These are phyloP conservation scores for Elsinoe necatrix DNA, from an alignment of 2,329 filamentous ascomycete genomes.

Conservation along the genomic window DNA sequence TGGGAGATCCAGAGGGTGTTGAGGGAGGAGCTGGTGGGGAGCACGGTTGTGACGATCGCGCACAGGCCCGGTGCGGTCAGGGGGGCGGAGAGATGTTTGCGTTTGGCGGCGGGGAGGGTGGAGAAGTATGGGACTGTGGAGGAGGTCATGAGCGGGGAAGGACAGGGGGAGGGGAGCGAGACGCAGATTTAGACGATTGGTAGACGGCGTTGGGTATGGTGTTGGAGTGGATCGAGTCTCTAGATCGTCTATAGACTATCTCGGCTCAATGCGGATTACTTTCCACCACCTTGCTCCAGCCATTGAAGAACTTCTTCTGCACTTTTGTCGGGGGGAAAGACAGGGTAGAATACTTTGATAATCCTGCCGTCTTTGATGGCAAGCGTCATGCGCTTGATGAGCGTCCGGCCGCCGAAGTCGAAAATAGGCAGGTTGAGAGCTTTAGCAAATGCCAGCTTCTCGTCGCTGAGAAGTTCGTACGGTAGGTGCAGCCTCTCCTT, in stretches of 20 bases:
- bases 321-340: conserved; percentile 36
- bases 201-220: not conserved
- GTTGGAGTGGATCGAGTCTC: not conserved
- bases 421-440: conserved; percentile 34
- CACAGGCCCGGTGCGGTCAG: conserved; percentile 56
- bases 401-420: conserved; percentile 31
- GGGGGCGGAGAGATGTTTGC: conserved; percentile 48
- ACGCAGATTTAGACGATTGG: not conserved
- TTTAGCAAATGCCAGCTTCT: conserved; percentile 29
- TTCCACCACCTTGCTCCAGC: conserved; percentile 17
- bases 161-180: not conserved
- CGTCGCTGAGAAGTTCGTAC: conserved; percentile 37
- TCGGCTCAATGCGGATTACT: not conserved
- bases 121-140: conserved; percentile 30
- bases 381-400: conserved; percentile 34
- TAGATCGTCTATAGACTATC: not conserved
- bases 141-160: conserved; percentile 23
- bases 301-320: conserved; percentile 33
- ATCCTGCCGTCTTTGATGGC: conserved; percentile 34
- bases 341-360: conserved; percentile 37
- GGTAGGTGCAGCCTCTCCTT: conserved; percentile 33
- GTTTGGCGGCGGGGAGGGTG: conserved; percentile 45
- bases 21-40: conserved; percentile 48
- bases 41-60: conserved; percentile 58
- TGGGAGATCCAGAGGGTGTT: conserved; percentile 47